These are phyloP conservation scores for Acacia confusa DNA, from an alignment of 306 rosid species.

Conservation along the genomic window DNA sequence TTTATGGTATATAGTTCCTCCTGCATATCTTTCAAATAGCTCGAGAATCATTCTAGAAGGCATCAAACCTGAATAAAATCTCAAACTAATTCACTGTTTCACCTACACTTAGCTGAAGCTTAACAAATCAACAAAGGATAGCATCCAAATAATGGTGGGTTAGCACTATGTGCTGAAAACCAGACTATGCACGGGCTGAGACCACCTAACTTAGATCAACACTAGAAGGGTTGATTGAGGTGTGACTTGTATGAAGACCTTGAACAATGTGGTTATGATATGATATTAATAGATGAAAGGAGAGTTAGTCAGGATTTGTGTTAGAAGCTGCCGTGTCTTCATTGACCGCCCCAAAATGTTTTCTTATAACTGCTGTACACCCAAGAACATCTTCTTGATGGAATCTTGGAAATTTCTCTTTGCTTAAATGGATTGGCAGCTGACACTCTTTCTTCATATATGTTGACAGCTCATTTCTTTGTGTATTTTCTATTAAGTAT, in stretches of 20 bases:
- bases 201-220: neutral
- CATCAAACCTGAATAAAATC: neutral
- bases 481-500: neutral
- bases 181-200: neutral
- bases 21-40: neutral
- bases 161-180: neutral
- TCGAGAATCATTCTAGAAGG: neutral
- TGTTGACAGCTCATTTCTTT: neutral
- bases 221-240: neutral
- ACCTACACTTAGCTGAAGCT: neutral
- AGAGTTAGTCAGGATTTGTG: neutral
- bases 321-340: neutral
- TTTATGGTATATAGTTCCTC: constrained; percentile 2
- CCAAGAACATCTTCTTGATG: neutral
- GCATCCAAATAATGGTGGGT: neutral
- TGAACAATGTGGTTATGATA: neutral
- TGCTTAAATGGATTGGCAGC: neutral
- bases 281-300: neutral
- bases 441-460: neutral
- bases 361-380: neutral
- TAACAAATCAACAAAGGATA: neutral
- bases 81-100: neutral
- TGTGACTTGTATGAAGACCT: neutral
- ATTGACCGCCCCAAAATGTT: neutral
- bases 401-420: neutral